Conservation (phyloP, 768 basidiomycete species). For the Lactifluus rugatus region DNA sequence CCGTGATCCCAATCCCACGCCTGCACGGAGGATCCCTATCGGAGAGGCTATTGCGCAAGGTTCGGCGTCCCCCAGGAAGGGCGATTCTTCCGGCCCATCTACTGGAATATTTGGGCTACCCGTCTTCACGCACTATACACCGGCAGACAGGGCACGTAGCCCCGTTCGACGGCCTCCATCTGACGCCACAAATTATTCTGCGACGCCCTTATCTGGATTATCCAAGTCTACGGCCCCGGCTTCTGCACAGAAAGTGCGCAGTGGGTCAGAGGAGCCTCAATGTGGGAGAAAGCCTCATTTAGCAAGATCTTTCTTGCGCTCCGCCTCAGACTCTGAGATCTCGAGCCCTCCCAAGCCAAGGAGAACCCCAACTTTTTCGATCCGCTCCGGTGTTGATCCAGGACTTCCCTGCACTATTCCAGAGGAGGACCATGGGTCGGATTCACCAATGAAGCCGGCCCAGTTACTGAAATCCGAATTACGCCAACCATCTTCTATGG, state of each 20-base stretch:
- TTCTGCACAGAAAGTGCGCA: constrained; percentile 7
- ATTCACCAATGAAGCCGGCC: background rate
- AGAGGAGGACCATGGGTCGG: constrained; percentile 13
- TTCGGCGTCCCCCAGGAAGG: constrained; percentile 8
- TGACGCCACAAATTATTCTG: background rate
- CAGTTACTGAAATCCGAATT: constrained; percentile 18
- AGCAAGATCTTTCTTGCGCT: constrained; percentile 6
- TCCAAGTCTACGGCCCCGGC: background rate
- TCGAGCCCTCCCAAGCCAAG: constrained; percentile 6
- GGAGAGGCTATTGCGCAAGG: constrained; percentile 10
- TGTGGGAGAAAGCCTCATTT: background rate
- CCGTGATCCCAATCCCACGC: constrained; percentile 14
- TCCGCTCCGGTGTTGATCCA: background rate
- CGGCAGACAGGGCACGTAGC: constrained; percentile 3
- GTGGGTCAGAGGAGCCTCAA: constrained; percentile 18
- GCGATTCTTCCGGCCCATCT: background rate
- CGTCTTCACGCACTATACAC: constrained; percentile 15
- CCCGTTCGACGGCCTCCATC: constrained; percentile 4
- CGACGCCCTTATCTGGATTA: background rate
- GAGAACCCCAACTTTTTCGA: constrained; percentile 6
- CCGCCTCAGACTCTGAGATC: constrained; percentile 18
- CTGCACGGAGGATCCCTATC: constrained; percentile 19
- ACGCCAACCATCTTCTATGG: constrained; percentile 24
- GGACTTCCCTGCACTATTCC: constrained; percentile 13
- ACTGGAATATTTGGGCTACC: constrained; percentile 13